These are phyloP conservation scores for Blastobotrys americana DNA, from an alignment of 805 yeast species.

Conservation along the genomic window DNA sequence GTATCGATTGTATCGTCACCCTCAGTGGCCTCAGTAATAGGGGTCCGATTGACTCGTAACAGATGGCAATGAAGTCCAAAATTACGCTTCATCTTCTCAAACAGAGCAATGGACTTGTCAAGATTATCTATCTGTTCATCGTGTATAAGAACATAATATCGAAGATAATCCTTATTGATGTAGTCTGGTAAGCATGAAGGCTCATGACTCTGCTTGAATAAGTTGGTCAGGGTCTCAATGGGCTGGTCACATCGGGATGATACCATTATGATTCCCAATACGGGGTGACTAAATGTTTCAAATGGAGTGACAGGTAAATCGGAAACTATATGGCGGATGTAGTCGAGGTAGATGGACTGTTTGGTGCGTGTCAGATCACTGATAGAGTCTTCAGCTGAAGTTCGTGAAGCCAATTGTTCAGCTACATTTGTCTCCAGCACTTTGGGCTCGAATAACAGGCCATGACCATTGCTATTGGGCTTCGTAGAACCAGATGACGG, in stretches of 20 bases:
- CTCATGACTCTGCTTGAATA: constrained; percentile 40
- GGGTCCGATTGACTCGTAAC: constrained; percentile 15
- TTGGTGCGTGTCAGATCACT: constrained; percentile 7
- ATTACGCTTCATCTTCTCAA: constrained; percentile 36
- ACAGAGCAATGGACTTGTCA: constrained; percentile 35
- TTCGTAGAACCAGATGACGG: constrained; percentile 6
- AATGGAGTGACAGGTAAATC: constrained; percentile 60
- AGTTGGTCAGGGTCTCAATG: constrained; percentile 45
- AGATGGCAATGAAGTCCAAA: constrained; percentile 26
- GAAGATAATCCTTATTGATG: constrained; percentile 59
- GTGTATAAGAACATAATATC: constrained; percentile 43
- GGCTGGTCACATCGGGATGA: constrained; percentile 55
- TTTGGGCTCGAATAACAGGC: constrained; percentile 32
- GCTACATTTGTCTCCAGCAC: constrained; percentile 27
- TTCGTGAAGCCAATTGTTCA: constrained; percentile 4
- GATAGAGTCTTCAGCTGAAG: neutral
- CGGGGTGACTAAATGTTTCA: constrained; percentile 84
- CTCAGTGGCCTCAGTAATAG: constrained; percentile 14
- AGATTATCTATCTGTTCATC: constrained; percentile 41
- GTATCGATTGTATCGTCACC: too few relatives aligned
- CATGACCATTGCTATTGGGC: constrained; percentile 24
- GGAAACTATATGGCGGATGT: constrained; percentile 52
- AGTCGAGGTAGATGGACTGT: constrained; percentile 43
- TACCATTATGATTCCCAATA: constrained; percentile 62
- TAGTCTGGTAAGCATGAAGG: constrained; percentile 46